These are phyloP conservation scores for Suillus cothurnatus DNA, from an alignment of 768 basidiomycete species.

Conservation along the genomic window DNA sequence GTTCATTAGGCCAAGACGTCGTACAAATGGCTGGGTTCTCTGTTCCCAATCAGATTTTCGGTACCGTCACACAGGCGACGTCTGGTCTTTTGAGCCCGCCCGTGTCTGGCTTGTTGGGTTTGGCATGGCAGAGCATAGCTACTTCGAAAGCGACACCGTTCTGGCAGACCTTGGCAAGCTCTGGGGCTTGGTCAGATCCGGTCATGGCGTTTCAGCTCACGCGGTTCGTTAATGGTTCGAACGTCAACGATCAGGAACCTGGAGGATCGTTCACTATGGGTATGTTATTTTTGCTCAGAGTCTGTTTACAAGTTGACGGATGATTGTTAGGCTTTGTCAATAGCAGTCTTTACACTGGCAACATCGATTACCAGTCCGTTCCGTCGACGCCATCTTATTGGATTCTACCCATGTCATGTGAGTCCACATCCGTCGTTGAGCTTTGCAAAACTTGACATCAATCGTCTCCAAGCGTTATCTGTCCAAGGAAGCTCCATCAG, in stretches of 20 bases:
- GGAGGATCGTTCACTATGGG: conserved; percentile 82
- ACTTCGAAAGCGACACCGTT: conserved; percentile 73
- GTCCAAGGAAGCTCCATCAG: conserved; percentile 57
- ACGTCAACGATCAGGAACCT: conserved; percentile 49
- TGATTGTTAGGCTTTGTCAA: conserved; percentile 63
- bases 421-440: conserved; percentile 21
- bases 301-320: background rate
- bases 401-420: conserved; percentile 68
- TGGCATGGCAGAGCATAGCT: conserved; percentile 78
- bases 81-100: conserved; percentile 61
- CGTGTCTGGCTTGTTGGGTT: conserved; percentile 86
- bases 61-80: conserved; percentile 57
- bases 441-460: background rate
- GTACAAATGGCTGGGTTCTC: conserved; percentile 91
- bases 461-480: conserved; percentile 46
- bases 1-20: conserved; percentile 69
- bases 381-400: conserved; percentile 68
- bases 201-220: conserved; percentile 87
- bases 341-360: conserved; percentile 72
- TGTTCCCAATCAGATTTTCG: conserved; percentile 79
- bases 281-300: conserved; percentile 20
- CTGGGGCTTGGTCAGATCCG: conserved; percentile 64
- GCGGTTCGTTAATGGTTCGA: conserved; percentile 56
- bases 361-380: conserved; percentile 79
- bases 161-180: conserved; percentile 76